A percentile compares a stretch with the other conserved stretches of the same genome.
phyloP scores from a whole-genome alignment of 2,329 filamentous ascomycete genomes.

The Nemania diffusa region DNA sequence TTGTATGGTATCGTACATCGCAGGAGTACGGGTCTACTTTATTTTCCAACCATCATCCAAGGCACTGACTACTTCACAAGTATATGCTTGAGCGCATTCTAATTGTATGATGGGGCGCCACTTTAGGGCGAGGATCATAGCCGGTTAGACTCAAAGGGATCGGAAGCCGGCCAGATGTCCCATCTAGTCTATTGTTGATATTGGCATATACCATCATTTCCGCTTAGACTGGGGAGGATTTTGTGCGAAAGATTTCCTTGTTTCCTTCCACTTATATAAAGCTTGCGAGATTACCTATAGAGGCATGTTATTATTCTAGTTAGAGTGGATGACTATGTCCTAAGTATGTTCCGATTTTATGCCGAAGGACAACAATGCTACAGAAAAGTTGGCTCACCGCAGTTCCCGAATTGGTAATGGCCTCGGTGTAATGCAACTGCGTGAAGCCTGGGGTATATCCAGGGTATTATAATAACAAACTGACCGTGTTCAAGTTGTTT shows the following conservation, averaged over 20 bases:
- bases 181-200: constrained; percentile 17
- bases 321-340: neutral
- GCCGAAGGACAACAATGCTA: neutral
- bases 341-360: neutral
- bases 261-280: neutral
- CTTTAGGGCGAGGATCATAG: constrained; percentile 1
- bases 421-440: constrained; percentile 25
- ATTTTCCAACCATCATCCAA: constrained; percentile 37
- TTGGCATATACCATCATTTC: neutral
- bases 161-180: constrained; percentile 3
- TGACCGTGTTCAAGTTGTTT: neutral
- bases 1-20: constrained; percentile 39
- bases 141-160: constrained; percentile 2
- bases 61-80: constrained; percentile 36
- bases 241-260: neutral
- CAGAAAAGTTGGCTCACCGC: neutral
- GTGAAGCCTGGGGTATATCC: constrained; percentile 5
- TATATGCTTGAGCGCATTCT: constrained; percentile 14
- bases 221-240: neutral
- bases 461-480: neutral
- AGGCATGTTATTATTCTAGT: neutral
- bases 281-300: neutral
- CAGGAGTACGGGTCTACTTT: constrained; percentile 38
- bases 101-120: constrained; percentile 7
- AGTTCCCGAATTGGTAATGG: constrained; percentile 12